A percentile compares a stretch with the other conserved stretches of the same genome.
Conservation (phyloP, 169 alveolate genomes). For the Cryptosporidium sp. region DNA sequence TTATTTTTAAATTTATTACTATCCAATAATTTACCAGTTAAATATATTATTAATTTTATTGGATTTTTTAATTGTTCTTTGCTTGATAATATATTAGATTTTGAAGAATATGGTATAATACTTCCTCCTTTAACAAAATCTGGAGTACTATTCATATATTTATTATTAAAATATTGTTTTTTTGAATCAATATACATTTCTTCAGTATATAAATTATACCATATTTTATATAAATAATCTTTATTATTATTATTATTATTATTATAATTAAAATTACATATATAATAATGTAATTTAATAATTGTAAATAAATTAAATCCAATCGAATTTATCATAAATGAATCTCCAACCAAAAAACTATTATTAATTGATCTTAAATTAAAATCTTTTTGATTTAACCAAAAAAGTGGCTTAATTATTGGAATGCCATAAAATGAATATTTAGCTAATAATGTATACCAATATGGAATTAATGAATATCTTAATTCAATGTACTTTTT, state of each 20-base stretch:
- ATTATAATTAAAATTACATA: background rate
- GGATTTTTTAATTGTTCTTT: conserved; percentile 30
- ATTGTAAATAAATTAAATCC: background rate
- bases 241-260: background rate
- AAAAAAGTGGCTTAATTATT: conserved; percentile 58
- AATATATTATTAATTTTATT: conserved; percentile 17
- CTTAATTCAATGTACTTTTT: conserved; percentile 37
- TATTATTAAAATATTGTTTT: conserved; percentile 2
- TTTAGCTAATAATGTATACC: conserved; percentile 65
- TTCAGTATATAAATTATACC: conserved; percentile 22
- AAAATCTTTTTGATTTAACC: conserved; percentile 39
- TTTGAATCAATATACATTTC: conserved; percentile 15
- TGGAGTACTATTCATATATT: conserved; percentile 27
- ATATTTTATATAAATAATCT: conserved; percentile 32
- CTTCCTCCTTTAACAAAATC: conserved; percentile 65
- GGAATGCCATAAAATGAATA: conserved; percentile 54
- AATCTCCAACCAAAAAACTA: conserved; percentile 63
- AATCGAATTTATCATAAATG: conserved; percentile 28
- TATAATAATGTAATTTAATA: background rate
- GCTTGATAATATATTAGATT: conserved; percentile 13
- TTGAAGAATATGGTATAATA: conserved; percentile 29
- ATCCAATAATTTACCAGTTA: conserved; percentile 14
- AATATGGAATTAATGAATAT: conserved; percentile 67
- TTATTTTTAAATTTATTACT: conserved; percentile 18
- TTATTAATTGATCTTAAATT: conserved; percentile 42